Conservation (phyloP, 345 rosid species). For the Crucihimalaya himalaica region DNA sequence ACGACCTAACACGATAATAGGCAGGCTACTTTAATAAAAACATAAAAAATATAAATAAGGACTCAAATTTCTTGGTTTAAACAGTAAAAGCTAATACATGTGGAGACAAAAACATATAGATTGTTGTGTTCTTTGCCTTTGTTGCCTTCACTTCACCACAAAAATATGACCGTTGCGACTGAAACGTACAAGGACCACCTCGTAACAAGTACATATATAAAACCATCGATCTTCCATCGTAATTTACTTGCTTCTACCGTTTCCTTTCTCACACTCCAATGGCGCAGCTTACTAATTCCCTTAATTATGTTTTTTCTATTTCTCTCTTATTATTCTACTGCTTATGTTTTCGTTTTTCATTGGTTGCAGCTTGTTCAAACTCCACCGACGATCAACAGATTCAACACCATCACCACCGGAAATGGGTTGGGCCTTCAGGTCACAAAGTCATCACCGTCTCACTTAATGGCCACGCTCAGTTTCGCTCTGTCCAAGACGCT, state of each 20-base stretch:
- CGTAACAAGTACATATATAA: conserved; percentile 4
- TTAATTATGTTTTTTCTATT: not conserved
- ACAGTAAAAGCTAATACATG: conserved; percentile 25
- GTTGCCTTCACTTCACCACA: conserved; percentile 19
- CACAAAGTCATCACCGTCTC: conserved; percentile 71
- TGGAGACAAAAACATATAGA: conserved; percentile 24
- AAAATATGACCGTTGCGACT: conserved; percentile 39
- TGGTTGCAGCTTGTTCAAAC: conserved; percentile 36
- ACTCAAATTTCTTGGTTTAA: conserved; percentile 4
- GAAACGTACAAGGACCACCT: conserved; percentile 26
- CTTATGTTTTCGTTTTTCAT: conserved; percentile 38
- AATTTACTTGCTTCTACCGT: conserved; percentile 9
- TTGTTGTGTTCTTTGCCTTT: conserved; percentile 12
- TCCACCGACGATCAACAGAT: conserved; percentile 20
- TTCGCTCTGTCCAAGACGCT: conserved; percentile 81
- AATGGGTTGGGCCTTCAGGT: conserved; percentile 83
- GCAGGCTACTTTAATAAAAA: not conserved
- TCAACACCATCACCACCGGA: conserved; percentile 46
- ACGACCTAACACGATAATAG: conserved; percentile 11
- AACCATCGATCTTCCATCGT: not conserved
- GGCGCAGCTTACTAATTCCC: conserved; percentile 28
- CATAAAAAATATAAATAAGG: not conserved
- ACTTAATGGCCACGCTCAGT: conserved; percentile 58
- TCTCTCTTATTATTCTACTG: conserved; percentile 17
- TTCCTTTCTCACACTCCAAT: conserved; percentile 4